A percentile compares a stretch with the other conserved stretches of the same genome.
Conservation (phyloP, 164 flowering plant genomes). For the Aristolochia californica region DNA sequence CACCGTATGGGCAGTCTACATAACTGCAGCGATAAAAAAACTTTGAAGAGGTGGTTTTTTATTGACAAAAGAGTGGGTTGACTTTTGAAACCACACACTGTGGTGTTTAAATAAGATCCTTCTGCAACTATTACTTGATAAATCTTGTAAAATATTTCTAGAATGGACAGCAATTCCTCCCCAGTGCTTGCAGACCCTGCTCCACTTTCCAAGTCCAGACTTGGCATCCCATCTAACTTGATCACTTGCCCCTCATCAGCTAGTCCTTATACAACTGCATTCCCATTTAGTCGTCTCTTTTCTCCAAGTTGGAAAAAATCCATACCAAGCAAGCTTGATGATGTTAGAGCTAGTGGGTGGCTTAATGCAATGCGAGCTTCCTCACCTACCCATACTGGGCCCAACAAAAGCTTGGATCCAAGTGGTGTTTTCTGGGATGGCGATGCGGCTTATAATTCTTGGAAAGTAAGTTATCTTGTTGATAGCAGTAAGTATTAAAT, state of each 20-base stretch:
- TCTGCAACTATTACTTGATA: background rate
- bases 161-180: conserved; percentile 3
- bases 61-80: conserved; percentile 53
- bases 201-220: conserved; percentile 7
- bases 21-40: conserved; percentile 37
- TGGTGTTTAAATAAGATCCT: background rate
- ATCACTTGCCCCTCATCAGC: conserved; percentile 2
- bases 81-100: background rate
- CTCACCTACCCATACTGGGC: conserved; percentile 6
- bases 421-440: background rate
- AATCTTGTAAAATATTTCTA: background rate
- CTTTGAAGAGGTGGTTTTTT: conserved; percentile 58
- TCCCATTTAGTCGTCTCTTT: conserved; percentile 1
- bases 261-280: background rate
- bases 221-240: conserved; percentile 7
- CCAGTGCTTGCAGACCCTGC: conserved; percentile 9
- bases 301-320: background rate
- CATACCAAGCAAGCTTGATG: conserved; percentile 6
- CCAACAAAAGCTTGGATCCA: background rate
- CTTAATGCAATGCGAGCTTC: conserved; percentile 13
- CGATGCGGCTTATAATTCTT: conserved; percentile 4
- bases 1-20: conserved; percentile 37
- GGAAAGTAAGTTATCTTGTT: background rate
- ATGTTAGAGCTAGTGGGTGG: conserved; percentile 9
- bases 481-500: background rate